These are phyloP conservation scores for Verticillium isaacii DNA, from an alignment of 2,329 filamentous ascomycete species.

Conservation along the genomic window DNA sequence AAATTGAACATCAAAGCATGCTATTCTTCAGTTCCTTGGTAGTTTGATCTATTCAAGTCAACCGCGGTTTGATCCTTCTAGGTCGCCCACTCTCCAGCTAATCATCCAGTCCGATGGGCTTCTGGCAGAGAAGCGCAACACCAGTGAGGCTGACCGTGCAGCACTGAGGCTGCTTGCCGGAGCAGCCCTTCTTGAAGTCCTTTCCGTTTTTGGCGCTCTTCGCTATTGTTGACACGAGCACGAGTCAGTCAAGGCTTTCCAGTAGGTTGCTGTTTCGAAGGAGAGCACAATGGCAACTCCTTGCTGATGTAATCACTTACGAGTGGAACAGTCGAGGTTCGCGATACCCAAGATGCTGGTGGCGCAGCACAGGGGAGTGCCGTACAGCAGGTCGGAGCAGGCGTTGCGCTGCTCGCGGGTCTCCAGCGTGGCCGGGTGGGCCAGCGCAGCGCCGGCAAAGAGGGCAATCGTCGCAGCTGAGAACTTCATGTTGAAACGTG, in stretches of 20 bases:
- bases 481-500: constrained; percentile 10
- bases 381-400: constrained; percentile 38
- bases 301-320: background rate
- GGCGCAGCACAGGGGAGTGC: constrained; percentile 52
- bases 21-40: too few relatives aligned
- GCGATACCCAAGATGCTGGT: constrained; percentile 56
- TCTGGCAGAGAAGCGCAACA: background rate
- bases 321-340: constrained; percentile 46
- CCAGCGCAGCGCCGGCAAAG: constrained; percentile 19
- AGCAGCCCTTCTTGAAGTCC: background rate
- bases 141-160: background rate
- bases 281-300: background rate
- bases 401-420: constrained; percentile 28
- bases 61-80: too few relatives aligned
- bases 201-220: background rate
- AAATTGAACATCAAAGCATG: too few relatives aligned
- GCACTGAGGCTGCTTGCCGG: background rate
- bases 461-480: constrained; percentile 6
- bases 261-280: background rate
- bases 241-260: background rate
- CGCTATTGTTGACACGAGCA: background rate
- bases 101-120: background rate
- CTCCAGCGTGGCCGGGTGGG: constrained; percentile 25
- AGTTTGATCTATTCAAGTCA: too few relatives aligned
- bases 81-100: background rate